Percentiles rank a stretch among this genome's conserved stretches.
phyloP scores from a whole-genome alignment of 768 basidiomycete species.

The Xerocomellus dryophilus region DNA sequence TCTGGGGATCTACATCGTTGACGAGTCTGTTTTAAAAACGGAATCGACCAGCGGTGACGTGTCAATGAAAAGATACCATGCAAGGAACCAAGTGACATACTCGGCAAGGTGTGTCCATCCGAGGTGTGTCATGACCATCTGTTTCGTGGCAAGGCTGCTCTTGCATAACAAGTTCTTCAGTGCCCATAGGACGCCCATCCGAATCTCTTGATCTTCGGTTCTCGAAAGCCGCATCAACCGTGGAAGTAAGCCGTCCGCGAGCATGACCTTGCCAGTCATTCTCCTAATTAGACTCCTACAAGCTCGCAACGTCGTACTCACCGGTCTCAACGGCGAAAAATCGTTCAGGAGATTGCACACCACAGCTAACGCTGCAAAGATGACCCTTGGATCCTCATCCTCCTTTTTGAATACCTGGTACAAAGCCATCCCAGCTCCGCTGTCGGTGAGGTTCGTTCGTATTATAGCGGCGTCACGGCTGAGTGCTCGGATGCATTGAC shows the following conservation, averaged over 20 bases:
- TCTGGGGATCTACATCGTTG: slow-evolving; percentile 46
- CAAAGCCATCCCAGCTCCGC: slow-evolving; percentile 70
- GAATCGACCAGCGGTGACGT: not conserved
- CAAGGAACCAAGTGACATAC: slow-evolving; percentile 39
- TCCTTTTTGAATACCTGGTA: slow-evolving; percentile 55
- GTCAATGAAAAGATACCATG: not conserved
- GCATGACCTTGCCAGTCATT: slow-evolving; percentile 45
- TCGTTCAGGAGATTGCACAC: slow-evolving; percentile 86
- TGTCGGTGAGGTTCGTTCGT: slow-evolving; percentile 82
- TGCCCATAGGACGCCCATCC: slow-evolving; percentile 79
- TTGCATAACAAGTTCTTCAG: slow-evolving; percentile 79
- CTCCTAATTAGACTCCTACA: not conserved
- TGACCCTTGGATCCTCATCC: slow-evolving; percentile 68
- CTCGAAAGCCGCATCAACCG: slow-evolving; percentile 59
- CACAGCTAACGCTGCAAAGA: slow-evolving; percentile 65
- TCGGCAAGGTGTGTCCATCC: slow-evolving; percentile 59
- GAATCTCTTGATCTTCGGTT: slow-evolving; percentile 52
- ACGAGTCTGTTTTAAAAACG: slow-evolving; percentile 42
- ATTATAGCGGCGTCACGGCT: slow-evolving; percentile 76
- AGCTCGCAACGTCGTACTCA: slow-evolving; percentile 37
- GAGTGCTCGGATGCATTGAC: slow-evolving; percentile 80
- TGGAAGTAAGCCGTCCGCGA: slow-evolving; percentile 65
- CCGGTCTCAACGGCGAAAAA: slow-evolving; percentile 75
- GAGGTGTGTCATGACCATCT: slow-evolving; percentile 61
- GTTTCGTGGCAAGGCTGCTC: slow-evolving; percentile 57